Base-by-base conservation (phyloP, 345 rosid species). In the Sapria himalayana region DNA sequence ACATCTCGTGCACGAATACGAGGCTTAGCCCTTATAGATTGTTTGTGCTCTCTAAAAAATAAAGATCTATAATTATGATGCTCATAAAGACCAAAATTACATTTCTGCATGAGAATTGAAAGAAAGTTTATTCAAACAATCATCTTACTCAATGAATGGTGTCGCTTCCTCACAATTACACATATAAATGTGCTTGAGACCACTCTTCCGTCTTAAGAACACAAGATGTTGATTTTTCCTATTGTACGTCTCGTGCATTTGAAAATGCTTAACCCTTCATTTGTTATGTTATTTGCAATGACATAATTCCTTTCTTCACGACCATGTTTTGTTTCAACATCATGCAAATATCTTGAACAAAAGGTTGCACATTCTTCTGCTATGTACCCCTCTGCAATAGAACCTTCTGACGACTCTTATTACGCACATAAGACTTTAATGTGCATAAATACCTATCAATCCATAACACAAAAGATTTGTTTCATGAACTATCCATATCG, bases 321-420 rank as follows among this genome's bases (percentile, higher is more conserved):
- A 38, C 21, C 40, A 5, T 29, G 40, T 24, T 20, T 39, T 4
- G 10, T 39, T 7, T 21, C 3, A 15, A 20, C n/a, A 22, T 17
- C 16, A 11, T 15, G 2, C 12, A 29, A 29, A 7, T 49, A 49
- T 11, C 39, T 39, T 14, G 8, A 49, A 11, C 39, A 49, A 19
- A 20, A 17, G 15, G 39, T 49, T 31, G 40, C 21, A n/a, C 22
- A 49, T 7, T 40, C 32, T 4, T 22, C 10, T 19, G 46, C 31
- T 19, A 49, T 39, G 15, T 49, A 29, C 2, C 31, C 31, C 9
- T 39, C 32, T 7, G 7, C 13, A 1, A 49, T 49, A 18, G 38
- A 49, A 9, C 31, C 39, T 15, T 39, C 22, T 3, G 31, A 21
- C 8, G 18, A 9, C 22, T 3, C 16, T 1, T 8, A 1, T 37